Conservation (phyloP, 768 basidiomycete species). For the Calocybe indica region DNA sequence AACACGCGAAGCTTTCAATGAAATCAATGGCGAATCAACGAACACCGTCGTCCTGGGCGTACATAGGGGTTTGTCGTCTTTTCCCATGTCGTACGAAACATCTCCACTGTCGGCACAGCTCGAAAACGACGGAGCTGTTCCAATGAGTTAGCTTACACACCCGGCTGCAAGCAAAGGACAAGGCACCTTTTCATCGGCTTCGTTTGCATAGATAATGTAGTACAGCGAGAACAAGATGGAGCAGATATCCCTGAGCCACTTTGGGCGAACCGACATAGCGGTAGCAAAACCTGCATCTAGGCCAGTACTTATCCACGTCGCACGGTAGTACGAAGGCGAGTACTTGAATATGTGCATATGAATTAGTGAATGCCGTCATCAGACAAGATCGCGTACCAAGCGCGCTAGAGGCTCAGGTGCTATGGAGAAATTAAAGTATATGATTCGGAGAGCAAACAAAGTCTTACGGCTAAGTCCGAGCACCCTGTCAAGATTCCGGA, state of each 20-base stretch:
- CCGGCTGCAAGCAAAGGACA: neutral
- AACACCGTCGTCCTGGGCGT: constrained; percentile 14
- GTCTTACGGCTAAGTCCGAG: constrained; percentile 73
- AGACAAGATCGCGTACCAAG: constrained; percentile 48
- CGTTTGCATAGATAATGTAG: constrained; percentile 81
- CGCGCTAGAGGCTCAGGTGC: constrained; percentile 92
- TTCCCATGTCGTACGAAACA: constrained; percentile 95
- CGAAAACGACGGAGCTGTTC: constrained; percentile 82
- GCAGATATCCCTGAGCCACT: constrained; percentile 85
- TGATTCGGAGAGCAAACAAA: neutral
- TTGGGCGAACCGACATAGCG: constrained; percentile 87
- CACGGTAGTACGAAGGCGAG: constrained; percentile 89
- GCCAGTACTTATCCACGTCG: constrained; percentile 91
- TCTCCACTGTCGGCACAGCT: constrained; percentile 92
- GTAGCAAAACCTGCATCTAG: constrained; percentile 98
- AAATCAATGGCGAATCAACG: constrained; percentile 5
- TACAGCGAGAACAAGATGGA: constrained; percentile 84
- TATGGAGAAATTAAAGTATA: constrained; percentile 18
- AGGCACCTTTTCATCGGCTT: constrained; percentile 90
- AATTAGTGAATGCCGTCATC: neutral
- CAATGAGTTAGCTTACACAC: neutral
- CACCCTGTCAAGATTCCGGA: constrained; percentile 81
- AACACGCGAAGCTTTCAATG: constrained; percentile 58
- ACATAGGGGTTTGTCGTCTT: constrained; percentile 94
- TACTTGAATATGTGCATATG: constrained; percentile 44